phyloP scores from a whole-genome alignment of 1,139 yeast genomes.

The Meyerozyma elateridarum region DNA sequence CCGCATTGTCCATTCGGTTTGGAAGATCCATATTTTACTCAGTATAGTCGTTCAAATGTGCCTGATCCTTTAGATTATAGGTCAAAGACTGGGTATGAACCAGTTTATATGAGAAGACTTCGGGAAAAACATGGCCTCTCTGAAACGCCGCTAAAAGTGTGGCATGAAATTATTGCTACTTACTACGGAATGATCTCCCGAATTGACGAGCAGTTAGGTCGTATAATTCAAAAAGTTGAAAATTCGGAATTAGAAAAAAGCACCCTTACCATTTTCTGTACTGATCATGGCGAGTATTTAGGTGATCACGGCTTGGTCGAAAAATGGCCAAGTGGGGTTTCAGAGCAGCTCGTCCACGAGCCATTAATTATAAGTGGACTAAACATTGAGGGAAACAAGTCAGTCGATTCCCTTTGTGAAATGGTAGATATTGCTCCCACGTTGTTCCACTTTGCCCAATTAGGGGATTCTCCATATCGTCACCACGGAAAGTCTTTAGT shows the following conservation, averaged over 20 bases:
- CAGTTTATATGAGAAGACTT: conserved; percentile 2
- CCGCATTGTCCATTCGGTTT: conserved; percentile 15
- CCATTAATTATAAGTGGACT: conserved; percentile 6
- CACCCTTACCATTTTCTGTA: conserved; percentile 11
- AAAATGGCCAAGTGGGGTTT: conserved; percentile 15
- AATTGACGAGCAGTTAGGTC: conserved; percentile 12
- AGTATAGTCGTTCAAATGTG: conserved; percentile 11
- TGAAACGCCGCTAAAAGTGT: conserved; percentile 6
- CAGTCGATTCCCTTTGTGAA: conserved; percentile 9
- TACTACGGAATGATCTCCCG: conserved; percentile 15
- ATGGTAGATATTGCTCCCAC: conserved; percentile 15
- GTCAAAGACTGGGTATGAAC: conserved; percentile 10
- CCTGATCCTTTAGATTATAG: conserved; percentile 8
- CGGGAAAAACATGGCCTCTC: not conserved
- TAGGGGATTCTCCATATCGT: conserved; percentile 8
- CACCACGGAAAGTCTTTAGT: conserved; percentile 12
- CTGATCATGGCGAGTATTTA: conserved; percentile 15
- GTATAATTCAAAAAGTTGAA: conserved; percentile 8
- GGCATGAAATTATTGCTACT: conserved; percentile 12
- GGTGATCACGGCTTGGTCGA: conserved; percentile 14
- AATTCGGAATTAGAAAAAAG: not conserved
- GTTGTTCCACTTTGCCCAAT: conserved; percentile 10
- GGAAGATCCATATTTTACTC: conserved; percentile 14
- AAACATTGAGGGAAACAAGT: conserved; percentile 1
- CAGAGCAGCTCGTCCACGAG: conserved; percentile 11